A percentile compares a stretch with the other conserved stretches of the same genome.
These are phyloP conservation scores for Verbascum thapsus DNA, from an alignment of 257 asterid species.

Conservation along the genomic window DNA sequence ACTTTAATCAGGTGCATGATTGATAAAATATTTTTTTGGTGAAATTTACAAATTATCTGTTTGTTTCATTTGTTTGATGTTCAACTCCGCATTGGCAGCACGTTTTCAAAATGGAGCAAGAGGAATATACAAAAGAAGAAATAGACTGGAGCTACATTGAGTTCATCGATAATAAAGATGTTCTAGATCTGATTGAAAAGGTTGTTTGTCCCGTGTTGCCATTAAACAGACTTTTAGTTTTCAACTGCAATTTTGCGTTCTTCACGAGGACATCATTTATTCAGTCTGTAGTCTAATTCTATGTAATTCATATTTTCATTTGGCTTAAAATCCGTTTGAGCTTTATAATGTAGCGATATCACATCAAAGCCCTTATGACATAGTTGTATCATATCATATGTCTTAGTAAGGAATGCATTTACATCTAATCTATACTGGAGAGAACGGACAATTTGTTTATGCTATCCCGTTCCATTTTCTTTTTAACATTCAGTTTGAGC, in stretches of 20 bases:
- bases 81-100: slow-evolving; percentile 61
- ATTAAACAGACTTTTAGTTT: slow-evolving; percentile 15
- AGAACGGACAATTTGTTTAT: no score
- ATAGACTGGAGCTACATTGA: slow-evolving; percentile 99
- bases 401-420: slow-evolving; percentile 6
- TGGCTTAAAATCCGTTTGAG: not conserved
- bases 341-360: not conserved
- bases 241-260: slow-evolving; percentile 10
- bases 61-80: slow-evolving; percentile 26
- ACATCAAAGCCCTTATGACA: no score
- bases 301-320: not conserved
- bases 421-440: not conserved
- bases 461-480: no score
- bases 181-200: slow-evolving; percentile 94
- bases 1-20: slow-evolving; percentile 87
- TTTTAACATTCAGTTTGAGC: no score
- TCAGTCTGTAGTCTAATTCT: not conserved
- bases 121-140: slow-evolving; percentile 97
- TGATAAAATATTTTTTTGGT: slow-evolving; percentile 20
- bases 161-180: slow-evolving; percentile 97
- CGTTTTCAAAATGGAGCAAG: slow-evolving; percentile 99
- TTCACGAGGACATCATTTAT: not conserved
- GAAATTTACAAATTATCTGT: slow-evolving; percentile 24
- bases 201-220: slow-evolving; percentile 39
- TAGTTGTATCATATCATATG: not conserved